Conservation (phyloP, 371 early-diverging fungal species). For the Mortierella sp. region DNA sequence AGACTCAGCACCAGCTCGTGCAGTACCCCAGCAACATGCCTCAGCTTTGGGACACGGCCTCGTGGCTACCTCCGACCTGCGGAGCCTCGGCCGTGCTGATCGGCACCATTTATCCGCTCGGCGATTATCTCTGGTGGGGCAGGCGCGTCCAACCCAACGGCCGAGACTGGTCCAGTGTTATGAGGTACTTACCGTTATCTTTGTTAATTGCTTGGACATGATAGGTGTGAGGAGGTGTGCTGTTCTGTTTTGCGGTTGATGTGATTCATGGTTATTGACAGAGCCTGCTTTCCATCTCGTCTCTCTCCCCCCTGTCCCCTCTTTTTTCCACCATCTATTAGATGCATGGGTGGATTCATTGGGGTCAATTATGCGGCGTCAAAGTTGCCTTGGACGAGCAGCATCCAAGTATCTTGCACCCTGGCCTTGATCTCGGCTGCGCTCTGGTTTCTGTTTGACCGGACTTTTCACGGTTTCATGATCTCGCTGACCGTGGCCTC, state of each 20-base stretch:
- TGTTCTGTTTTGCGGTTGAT: not conserved
- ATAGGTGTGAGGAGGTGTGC: not conserved
- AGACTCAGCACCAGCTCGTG: slow-evolving; percentile 65
- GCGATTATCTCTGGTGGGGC: slow-evolving; percentile 58
- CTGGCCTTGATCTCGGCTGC: slow-evolving; percentile 65
- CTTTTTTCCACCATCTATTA: slow-evolving; percentile 13
- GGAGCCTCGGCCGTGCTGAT: slow-evolving; percentile 65
- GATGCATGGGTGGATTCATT: slow-evolving; percentile 71
- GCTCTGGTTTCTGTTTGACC: slow-evolving; percentile 75
- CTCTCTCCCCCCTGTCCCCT: not conserved
- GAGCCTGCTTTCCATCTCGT: too few relatives aligned
- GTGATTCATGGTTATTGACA: not conserved
- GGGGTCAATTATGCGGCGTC: slow-evolving; percentile 71
- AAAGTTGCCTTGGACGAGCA: slow-evolving; percentile 67
- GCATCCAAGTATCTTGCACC: slow-evolving; percentile 66
- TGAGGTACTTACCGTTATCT: slow-evolving; percentile 59
- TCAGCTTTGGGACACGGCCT: slow-evolving; percentile 62
- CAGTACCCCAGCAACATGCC: slow-evolving; percentile 44
- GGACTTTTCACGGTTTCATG: slow-evolving; percentile 70
- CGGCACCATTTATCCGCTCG: slow-evolving; percentile 69
- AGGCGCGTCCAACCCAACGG: slow-evolving; percentile 49
- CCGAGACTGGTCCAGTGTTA: slow-evolving; percentile 66
- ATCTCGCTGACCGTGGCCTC: slow-evolving; percentile 62
- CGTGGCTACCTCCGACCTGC: slow-evolving; percentile 68
- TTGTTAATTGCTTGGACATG: not conserved